These are phyloP conservation scores for Raddia distichophylla DNA, from an alignment of 176 grass and related monocot genomes.

Conservation along the genomic window DNA sequence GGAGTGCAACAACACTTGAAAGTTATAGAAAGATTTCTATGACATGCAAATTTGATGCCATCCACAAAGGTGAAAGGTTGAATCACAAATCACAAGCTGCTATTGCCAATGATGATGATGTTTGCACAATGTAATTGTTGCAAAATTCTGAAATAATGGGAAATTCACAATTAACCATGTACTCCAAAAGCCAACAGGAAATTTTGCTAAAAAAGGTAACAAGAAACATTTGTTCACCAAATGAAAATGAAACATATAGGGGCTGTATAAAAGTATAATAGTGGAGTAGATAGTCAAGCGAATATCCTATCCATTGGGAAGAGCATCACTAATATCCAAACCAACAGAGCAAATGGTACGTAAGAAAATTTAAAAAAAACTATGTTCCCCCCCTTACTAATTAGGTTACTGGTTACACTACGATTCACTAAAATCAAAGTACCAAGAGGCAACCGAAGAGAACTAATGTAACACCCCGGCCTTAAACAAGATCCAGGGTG, in stretches of 20 bases:
- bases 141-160: neutral
- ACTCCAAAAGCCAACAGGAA: neutral
- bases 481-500: too few relatives aligned
- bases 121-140: neutral
- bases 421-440: neutral
- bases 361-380: neutral
- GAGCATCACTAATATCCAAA: neutral
- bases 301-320: neutral
- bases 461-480: too few relatives aligned
- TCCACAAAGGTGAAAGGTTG: neutral
- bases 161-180: neutral
- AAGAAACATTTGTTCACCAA: neutral
- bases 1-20: neutral
- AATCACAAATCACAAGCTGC: neutral
- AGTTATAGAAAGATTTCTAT: neutral
- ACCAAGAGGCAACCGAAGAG: too few relatives aligned
- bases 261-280: too few relatives aligned
- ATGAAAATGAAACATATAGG: neutral
- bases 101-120: neutral
- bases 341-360: neutral
- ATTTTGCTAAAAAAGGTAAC: too few relatives aligned
- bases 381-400: neutral
- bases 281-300: neutral
- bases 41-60: neutral
- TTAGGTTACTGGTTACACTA: neutral